Conservation (phyloP, 331 rosid species). For the Rhamnella rubrinervis region DNA sequence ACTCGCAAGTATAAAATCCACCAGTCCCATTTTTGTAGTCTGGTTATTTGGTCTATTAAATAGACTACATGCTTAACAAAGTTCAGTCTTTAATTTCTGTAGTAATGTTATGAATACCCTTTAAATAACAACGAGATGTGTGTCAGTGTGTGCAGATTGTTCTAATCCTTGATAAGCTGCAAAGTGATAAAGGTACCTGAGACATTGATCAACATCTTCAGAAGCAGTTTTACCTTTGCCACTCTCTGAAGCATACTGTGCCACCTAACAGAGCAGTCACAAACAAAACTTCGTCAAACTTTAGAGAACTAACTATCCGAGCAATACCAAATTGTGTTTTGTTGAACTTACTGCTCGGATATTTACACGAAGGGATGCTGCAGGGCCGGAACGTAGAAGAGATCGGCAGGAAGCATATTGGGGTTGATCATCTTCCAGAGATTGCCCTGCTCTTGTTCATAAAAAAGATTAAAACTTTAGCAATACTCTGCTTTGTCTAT, state of each 20-base stretch:
- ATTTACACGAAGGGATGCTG: conserved; percentile 77
- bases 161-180: background rate
- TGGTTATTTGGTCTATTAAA: too few species aligned
- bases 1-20: too few species aligned
- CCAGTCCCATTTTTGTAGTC: too few species aligned
- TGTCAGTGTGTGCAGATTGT: too few species aligned
- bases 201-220: conserved; percentile 69
- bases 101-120: too few species aligned
- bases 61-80: too few species aligned
- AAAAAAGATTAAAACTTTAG: background rate
- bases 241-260: conserved; percentile 78
- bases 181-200: conserved; percentile 55
- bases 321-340: too few species aligned
- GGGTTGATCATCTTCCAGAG: conserved; percentile 63
- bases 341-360: conserved; percentile 73
- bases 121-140: too few species aligned
- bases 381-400: conserved; percentile 84
- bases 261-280: conserved; percentile 48
- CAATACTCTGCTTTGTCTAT: background rate
- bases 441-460: conserved; percentile 41
- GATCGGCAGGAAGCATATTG: conserved; percentile 70
- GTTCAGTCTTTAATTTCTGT: too few species aligned
- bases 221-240: conserved; percentile 70
- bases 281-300: background rate
- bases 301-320: too few species aligned